Conservation (phyloP, 768 basidiomycete genomes). For the Hortiboletus flavorubellus region DNA sequence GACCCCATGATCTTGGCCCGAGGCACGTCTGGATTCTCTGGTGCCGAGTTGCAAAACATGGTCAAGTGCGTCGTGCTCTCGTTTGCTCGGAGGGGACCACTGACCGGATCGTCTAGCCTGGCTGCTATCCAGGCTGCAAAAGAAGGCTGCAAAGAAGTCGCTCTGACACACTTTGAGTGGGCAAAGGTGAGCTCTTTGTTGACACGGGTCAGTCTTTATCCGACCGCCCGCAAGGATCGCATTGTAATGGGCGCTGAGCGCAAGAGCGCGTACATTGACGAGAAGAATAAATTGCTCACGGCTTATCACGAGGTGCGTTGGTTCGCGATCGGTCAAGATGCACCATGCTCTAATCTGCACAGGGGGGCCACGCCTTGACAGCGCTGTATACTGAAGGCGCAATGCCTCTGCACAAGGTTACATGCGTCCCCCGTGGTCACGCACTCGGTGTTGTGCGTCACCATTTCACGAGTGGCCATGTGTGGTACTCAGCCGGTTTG, state of each 20-base stretch:
- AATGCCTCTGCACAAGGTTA: conserved; percentile 97
- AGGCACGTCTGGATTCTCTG: conserved; percentile 94
- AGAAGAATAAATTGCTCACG: conserved; percentile 82
- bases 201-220: neutral
- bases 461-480: neutral
- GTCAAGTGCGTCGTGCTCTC: conserved; percentile 67
- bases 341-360: conserved; percentile 11
- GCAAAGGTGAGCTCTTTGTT: conserved; percentile 61
- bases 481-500: conserved; percentile 12
- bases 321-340: neutral
- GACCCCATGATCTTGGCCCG: conserved; percentile 88
- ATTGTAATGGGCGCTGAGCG: conserved; percentile 98
- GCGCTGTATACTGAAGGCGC: conserved; percentile 94
- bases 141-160: conserved; percentile 71
- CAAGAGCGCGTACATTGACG: conserved; percentile 83
- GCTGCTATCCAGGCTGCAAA: conserved; percentile 95
- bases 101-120: conserved; percentile 42
- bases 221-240: conserved; percentile 57
- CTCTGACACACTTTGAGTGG: conserved; percentile 91
- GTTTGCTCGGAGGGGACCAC: neutral
- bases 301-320: conserved; percentile 88
- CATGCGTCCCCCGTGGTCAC: conserved; percentile 94
- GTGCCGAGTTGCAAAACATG: conserved; percentile 95
- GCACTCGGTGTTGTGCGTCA: conserved; percentile 78
- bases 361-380: conserved; percentile 93